Evolutionary conservation across 805 yeast species (phyloP).

Genomic region (Myxozyma neotropica): DNA sequence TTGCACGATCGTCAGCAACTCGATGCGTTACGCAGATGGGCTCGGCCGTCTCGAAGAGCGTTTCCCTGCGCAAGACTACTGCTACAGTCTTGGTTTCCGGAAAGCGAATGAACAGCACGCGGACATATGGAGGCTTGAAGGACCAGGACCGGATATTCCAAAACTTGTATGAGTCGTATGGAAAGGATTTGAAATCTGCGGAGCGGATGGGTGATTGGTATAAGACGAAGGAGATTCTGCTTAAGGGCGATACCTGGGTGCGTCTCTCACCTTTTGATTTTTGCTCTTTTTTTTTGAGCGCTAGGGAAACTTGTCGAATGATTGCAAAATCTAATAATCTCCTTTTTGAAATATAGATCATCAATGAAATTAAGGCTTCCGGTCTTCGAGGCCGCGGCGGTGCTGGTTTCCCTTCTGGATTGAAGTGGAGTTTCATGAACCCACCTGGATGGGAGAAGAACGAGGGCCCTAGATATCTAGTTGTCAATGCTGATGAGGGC

Average conservation of each 20-base stretch:
- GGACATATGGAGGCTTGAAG: constrained; percentile 70
- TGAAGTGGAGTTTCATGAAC: constrained; percentile 92
- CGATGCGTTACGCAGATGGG: background rate
- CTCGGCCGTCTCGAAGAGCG: background rate
- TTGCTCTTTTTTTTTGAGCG: background rate
- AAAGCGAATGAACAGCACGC: constrained; percentile 8
- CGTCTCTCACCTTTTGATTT: constrained; percentile 6
- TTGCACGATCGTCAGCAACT: constrained; percentile 1
- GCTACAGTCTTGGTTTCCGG: background rate
- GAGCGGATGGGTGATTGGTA: constrained; percentile 88
- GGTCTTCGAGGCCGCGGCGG: constrained; percentile 93
- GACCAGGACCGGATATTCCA: constrained; percentile 88
- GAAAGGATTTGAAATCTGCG: constrained; percentile 72
- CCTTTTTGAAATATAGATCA: constrained; percentile 47
- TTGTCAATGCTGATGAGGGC: constrained; percentile 92
- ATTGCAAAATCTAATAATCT: too few species aligned
- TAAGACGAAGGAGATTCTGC: constrained; percentile 81
- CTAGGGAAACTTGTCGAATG: background rate
- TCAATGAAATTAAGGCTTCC: constrained; percentile 80
- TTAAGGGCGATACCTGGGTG: constrained; percentile 80
- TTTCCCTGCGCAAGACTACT: background rate
- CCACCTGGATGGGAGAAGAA: constrained; percentile 96
- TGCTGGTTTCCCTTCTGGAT: constrained; percentile 90
- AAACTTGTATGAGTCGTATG: constrained; percentile 74
- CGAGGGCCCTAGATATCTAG: constrained; percentile 77